These are phyloP conservation scores for Geotrichum aggregatum DNA, from an alignment of 1,139 yeast genomes.

Conservation along the genomic window DNA sequence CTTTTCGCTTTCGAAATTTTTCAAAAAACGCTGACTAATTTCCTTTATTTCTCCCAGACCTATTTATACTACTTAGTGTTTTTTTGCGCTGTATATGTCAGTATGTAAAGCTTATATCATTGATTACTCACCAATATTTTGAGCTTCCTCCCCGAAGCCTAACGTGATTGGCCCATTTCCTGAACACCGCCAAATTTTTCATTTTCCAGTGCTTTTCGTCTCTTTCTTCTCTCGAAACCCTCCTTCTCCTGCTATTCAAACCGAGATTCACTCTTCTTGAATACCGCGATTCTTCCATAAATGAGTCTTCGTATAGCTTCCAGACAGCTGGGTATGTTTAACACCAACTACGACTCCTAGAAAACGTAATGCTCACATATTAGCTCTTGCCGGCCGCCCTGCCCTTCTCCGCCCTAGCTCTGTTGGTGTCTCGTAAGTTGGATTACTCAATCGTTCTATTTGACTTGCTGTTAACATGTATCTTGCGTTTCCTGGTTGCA, in stretches of 20 bases:
- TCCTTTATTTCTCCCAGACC: constrained; percentile 8
- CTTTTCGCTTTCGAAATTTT: constrained; percentile 5
- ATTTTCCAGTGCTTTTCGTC: neutral
- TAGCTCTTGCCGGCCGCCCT: constrained; percentile 22
- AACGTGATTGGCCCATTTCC: constrained; percentile 10
- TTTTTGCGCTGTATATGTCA: neutral
- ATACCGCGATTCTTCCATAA: constrained; percentile 10
- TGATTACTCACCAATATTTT: neutral
- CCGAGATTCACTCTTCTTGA: constrained; percentile 5
- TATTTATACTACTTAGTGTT: neutral
- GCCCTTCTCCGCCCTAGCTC: constrained; percentile 27
- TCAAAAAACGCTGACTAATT: neutral
- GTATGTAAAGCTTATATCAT: neutral
- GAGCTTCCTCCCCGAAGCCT: neutral
- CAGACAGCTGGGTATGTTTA: constrained; percentile 29
- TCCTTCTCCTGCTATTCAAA: constrained; percentile 6
- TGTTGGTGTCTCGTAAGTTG: constrained; percentile 25
- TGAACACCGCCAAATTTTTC: constrained; percentile 8
- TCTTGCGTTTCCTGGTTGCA: neutral
- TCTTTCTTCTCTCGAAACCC: constrained; percentile 2
- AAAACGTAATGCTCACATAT: neutral
- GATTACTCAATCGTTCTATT: neutral
- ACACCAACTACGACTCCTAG: neutral
- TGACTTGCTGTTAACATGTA: neutral
- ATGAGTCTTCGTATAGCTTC: constrained; percentile 35